Base-by-base conservation (phyloP, 176 grass and related monocot genomes). In the Olyra latifolia region DNA sequence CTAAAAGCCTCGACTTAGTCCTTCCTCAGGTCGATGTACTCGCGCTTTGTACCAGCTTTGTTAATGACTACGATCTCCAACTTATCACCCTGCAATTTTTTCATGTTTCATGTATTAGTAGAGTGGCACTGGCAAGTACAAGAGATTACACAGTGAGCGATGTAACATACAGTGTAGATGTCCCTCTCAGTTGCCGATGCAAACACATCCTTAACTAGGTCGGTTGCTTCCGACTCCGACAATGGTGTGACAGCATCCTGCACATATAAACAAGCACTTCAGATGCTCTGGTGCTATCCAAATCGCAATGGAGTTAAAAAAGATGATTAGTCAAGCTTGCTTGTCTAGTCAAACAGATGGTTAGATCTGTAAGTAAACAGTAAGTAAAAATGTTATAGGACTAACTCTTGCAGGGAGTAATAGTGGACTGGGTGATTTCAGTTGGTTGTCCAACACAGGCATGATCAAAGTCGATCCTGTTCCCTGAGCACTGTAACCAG, bases 111-210 rank as follows among this genome's bases (percentile, higher is more conserved):
- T 24, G 10, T 17, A 86, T 91, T 11, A 87, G 48, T 53, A 74
- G 12, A 66, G 12, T 55, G 10, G 57, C 13, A 63, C 12, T 57
- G 14, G 61, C n/a, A 60, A 76, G 69, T 27, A 64, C 6, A 45
- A 28, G 5, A 35, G 32, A 35, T 4, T 35, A 35, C 57, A 68
- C 57, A 68, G n/a, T 32, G n/a, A 9, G 25, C 0, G 19, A 49
- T 23, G 53, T 19, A 43, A 61, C 85, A 71, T 93, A 99, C 97
- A 28, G 93, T 99, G 82, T 96, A 96, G 66, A 99, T 99, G 70
- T 99, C 97, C 78, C 97, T 95, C 82, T 99, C 97, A 29, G 97
- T 96, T 58, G 97, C 97, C 1, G 97, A 99, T 82, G 97, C 97
- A 44, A 99, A 99, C 47, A 95, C 97, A 82, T 99, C 97, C 84